Base-by-base conservation (phyloP, 257 asterid species). In the Solanum pennellii region DNA sequence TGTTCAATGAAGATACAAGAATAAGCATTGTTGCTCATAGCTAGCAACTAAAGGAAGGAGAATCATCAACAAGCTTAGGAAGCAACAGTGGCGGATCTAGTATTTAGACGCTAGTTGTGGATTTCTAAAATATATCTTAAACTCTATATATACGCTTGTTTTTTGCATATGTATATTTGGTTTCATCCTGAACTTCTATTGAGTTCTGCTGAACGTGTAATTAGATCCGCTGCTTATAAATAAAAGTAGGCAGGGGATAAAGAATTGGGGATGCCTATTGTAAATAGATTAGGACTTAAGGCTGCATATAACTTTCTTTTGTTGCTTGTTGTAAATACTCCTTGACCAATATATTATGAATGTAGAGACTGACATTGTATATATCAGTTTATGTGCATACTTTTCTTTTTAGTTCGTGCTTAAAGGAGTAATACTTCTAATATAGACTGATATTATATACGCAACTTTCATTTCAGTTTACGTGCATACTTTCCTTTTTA, bases 221-320 rank as follows among this genome's bases (percentile, higher is more conserved):
- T 41, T 41, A 12, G 35, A 62, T 62, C 71, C 16, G 3, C 31
- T 3, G 8, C 16, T 62, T 62, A 62, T 62, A 59, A 59, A 56
- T 56, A 41, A 87, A 90, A 82, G 84, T 86, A 35, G 86, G 90
- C 88, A 88, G 93, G 89, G 90, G 89, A 68, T 65, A 93, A 88
- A 42, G 98, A 93, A 66, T 91, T 80, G 31, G 95, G 89, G 25
- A 56, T 73, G 31, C 83, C 39, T 83, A 75, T 66, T 85, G 68
- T 80, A 80, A 47, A 47, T 80, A 80, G 27, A 42, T 80, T 47
- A 80, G 85, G 66, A 49, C 85, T 47, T 80, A 29, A 47, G 68
- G 29, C 25, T 47, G 31, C 18, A 27, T 80, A 47, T 29, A 47
- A 44, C 85, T 29, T 27, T 47, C 85, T 80, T 29, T 47, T 80